Percentiles rank a stretch among this genome's conserved stretches.
phyloP scores from a whole-genome alignment of 495 filamentous ascomycete genomes.

The Penicillium lividum region DNA sequence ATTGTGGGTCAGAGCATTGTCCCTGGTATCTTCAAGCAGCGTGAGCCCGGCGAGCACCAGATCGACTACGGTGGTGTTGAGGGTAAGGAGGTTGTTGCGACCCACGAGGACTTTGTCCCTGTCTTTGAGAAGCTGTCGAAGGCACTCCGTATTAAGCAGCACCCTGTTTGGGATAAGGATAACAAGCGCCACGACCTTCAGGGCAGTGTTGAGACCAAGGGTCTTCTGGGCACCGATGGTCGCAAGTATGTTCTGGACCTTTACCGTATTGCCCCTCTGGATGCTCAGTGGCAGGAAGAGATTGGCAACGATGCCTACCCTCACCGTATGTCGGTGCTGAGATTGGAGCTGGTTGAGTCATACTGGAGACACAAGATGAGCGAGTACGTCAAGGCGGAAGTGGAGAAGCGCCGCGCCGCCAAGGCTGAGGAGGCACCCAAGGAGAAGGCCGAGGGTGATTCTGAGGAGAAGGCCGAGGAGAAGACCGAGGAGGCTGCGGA shows the following conservation, averaged over 20 bases:
- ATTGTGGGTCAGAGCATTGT: conserved; percentile 98
- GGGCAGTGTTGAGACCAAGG: conserved; percentile 97
- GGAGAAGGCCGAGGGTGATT: conserved; percentile 40
- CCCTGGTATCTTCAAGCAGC: conserved; percentile 98
- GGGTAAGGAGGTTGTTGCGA: conserved; percentile 91
- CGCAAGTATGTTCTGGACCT: conserved; percentile 96
- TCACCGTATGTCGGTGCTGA: conserved; percentile 90
- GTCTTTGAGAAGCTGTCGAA: conserved; percentile 90
- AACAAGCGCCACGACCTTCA: conserved; percentile 87
- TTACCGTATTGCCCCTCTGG: conserved; percentile 90
- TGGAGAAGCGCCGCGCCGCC: conserved; percentile 56
- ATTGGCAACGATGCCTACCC: conserved; percentile 70
- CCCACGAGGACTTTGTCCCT: conserved; percentile 78
- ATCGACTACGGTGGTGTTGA: conserved; percentile 99
- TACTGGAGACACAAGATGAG: conserved; percentile 83
- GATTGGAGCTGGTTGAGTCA: conserved; percentile 83
- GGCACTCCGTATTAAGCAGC: conserved; percentile 84
- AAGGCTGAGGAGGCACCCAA: conserved; percentile 45
- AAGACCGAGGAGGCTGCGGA: conserved; percentile 37
- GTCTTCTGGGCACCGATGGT: conserved; percentile 93
- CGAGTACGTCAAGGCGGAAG: conserved; percentile 76
- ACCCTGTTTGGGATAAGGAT: conserved; percentile 98
- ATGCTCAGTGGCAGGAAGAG: conserved; percentile 87
- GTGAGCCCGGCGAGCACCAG: conserved; percentile 94
- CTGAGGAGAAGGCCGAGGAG: conserved; percentile 45